phyloP scores from a whole-genome alignment of 495 filamentous ascomycete genomes.

The Lasiosphaeria miniovina region DNA sequence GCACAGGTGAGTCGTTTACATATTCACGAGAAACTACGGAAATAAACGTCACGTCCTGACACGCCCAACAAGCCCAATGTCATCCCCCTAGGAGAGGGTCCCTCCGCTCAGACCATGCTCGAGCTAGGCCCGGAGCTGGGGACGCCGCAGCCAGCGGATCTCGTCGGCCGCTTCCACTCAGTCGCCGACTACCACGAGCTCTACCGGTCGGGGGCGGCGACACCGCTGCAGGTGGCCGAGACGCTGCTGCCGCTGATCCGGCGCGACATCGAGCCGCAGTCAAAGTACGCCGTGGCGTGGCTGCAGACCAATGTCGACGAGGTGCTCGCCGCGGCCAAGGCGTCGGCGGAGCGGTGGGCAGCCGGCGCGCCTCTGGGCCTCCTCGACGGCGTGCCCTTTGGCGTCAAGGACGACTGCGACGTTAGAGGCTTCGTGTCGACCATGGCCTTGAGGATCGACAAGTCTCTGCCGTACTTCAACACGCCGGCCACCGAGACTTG shows the following conservation, averaged over 20 bases:
- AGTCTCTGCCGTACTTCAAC: constrained; percentile 36
- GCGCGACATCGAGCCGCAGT: constrained; percentile 48
- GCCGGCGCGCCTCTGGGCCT: constrained; percentile 59
- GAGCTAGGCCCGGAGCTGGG: constrained; percentile 36
- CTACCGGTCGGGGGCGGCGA: constrained; percentile 64
- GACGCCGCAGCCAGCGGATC: constrained; percentile 33
- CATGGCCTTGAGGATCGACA: constrained; percentile 48
- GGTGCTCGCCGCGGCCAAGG: constrained; percentile 64
- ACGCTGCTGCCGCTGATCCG: constrained; percentile 67
- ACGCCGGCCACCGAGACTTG: constrained; percentile 32
- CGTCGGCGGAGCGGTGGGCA: constrained; percentile 67
- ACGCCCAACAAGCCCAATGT: constrained; percentile 61
- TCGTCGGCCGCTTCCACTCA: constrained; percentile 57
- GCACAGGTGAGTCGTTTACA: constrained; percentile 45
- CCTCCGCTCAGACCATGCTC: constrained; percentile 24
- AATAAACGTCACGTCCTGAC: not conserved
- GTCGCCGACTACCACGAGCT: constrained; percentile 72
- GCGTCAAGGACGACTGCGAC: constrained; percentile 82
- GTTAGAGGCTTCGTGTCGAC: constrained; percentile 69
- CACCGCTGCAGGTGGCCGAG: constrained; percentile 68
- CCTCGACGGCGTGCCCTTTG: constrained; percentile 82
- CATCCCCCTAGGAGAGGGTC: constrained; percentile 53
- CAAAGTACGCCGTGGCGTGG: constrained; percentile 68
- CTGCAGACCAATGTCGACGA: constrained; percentile 53
- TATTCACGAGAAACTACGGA: constrained; percentile 4